Evolutionary conservation across 1,284 basidiomycete species (phyloP).

Genomic region (Boletellus deceptivus): DNA sequence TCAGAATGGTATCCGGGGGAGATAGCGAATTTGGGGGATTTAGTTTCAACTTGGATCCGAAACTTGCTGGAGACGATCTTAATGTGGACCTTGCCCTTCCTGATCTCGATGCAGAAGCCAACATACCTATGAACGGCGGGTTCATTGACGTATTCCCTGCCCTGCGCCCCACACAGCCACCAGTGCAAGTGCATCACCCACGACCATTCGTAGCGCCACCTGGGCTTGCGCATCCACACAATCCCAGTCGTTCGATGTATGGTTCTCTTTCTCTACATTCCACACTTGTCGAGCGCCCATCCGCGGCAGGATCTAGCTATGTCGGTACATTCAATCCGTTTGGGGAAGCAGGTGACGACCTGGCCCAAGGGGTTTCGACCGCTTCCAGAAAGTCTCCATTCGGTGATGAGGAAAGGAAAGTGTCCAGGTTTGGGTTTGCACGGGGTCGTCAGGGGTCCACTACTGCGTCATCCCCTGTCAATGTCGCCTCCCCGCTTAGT

Average conservation of each 20-base stretch:
- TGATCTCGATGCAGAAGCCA: slow-evolving; percentile 54
- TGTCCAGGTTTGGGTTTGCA: slow-evolving; percentile 84
- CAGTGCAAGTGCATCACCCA: slow-evolving; percentile 29
- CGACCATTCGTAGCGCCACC: slow-evolving; percentile 48
- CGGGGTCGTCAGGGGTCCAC: slow-evolving; percentile 64
- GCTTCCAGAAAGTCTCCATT: slow-evolving; percentile 30
- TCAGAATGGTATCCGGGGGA: slow-evolving; percentile 63
- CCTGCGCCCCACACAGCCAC: slow-evolving; percentile 39
- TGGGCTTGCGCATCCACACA: slow-evolving; percentile 49
- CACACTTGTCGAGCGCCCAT: slow-evolving; percentile 45
- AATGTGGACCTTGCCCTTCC: slow-evolving; percentile 44
- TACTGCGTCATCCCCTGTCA: slow-evolving; percentile 56
- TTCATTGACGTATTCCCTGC: slow-evolving; percentile 68
- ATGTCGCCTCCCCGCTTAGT: slow-evolving; percentile 55
- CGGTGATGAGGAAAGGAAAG: slow-evolving; percentile 63
- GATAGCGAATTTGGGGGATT: slow-evolving; percentile 62
- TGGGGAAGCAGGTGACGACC: slow-evolving; percentile 53
- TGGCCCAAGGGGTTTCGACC: slow-evolving; percentile 16
- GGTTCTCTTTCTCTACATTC: slow-evolving; percentile 45
- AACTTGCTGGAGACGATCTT: slow-evolving; percentile 54
- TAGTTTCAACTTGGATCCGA: slow-evolving; percentile 80
- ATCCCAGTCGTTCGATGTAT: slow-evolving; percentile 49
- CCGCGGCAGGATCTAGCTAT: slow-evolving; percentile 52
- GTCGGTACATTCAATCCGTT: slow-evolving; percentile 80
- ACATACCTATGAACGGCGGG: slow-evolving; percentile 54